Base-by-base conservation (phyloP, 352 stramenopile genomes). In the Phytophthora sansomeana region DNA sequence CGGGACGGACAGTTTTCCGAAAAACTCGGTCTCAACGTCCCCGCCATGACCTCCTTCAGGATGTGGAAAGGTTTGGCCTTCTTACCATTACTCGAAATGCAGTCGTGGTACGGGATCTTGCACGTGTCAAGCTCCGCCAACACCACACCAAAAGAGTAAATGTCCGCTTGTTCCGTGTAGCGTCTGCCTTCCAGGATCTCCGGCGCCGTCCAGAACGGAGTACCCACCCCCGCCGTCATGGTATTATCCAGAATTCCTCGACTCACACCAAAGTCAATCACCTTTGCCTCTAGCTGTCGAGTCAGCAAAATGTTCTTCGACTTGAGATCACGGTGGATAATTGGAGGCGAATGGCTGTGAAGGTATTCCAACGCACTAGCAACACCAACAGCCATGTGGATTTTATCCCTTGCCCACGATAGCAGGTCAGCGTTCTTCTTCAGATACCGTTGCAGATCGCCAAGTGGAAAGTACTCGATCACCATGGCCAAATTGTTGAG, bases 71-170 rank as follows among this genome's bases (percentile, higher is more conserved):
- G 75, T 39, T 86, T 80, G 21, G 81, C 49, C 36, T 68, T 67
- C 53, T 57, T 63, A 1, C 54, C 59, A 6, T 63, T 35, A 0
- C 38, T 24, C 4, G 39, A 50, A 11, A 60, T 32, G 30, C 47
- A 67, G 51, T 72, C 62, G 47, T 75, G 52, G 50, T 58, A 77
- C 16, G 69, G 64, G 28, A 64, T 50, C 11, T 73, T 72, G 38
- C 64, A 68, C 11, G 78, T 82, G 51, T 87, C 78, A 13, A 87
- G 8, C 43, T 87, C 78, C 0, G 73, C 72, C 3, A 87, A 39
- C 21, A 87, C 47, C 13, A 91, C 78, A 9, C 83, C 83, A 56
- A 89, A 89, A 11, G 77, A 84, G 65, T 90, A 93, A 9, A 93
- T 78, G 48, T 93, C 85, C 6, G 80, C 74, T 48, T 83, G 80